phyloP scores from a whole-genome alignment of 257 asterid species.

The Cordia subcordata region DNA sequence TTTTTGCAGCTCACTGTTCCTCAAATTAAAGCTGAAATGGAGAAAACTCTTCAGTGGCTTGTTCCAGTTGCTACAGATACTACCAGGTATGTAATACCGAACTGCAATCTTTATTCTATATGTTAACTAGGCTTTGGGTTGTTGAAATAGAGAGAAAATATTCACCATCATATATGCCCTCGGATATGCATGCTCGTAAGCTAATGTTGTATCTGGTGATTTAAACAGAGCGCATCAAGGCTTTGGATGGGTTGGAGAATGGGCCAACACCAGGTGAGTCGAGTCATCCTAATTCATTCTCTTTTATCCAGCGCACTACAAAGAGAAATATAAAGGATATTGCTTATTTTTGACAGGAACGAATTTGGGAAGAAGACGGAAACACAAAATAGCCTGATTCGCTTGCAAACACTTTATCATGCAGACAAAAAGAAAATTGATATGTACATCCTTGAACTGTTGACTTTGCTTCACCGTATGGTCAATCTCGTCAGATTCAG shows the following conservation, averaged over 20 bases:
- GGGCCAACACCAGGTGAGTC: constrained; percentile 98
- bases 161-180: no score
- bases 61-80: constrained; percentile 94
- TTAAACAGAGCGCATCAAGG: constrained; percentile 92
- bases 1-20: constrained; percentile 62
- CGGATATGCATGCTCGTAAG: background rate
- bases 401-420: constrained; percentile 85
- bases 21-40: constrained; percentile 96
- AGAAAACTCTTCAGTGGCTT: constrained; percentile 87
- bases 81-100: constrained; percentile 49
- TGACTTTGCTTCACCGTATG: constrained; percentile 81
- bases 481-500: constrained; percentile 54
- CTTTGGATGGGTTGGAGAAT: constrained; percentile 99
- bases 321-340: constrained; percentile 1
- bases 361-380: constrained; percentile 69
- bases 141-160: no score
- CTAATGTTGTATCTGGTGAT: background rate
- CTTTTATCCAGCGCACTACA: background rate
- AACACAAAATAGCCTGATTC: constrained; percentile 43
- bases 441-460: constrained; percentile 61
- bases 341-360: constrained; percentile 34
- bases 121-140: constrained; percentile 17
- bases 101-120: background rate
- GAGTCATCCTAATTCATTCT: background rate
- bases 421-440: constrained; percentile 79